phyloP scores from a whole-genome alignment of 768 basidiomycete genomes.

The Leucocoprinus birnbaumii region DNA sequence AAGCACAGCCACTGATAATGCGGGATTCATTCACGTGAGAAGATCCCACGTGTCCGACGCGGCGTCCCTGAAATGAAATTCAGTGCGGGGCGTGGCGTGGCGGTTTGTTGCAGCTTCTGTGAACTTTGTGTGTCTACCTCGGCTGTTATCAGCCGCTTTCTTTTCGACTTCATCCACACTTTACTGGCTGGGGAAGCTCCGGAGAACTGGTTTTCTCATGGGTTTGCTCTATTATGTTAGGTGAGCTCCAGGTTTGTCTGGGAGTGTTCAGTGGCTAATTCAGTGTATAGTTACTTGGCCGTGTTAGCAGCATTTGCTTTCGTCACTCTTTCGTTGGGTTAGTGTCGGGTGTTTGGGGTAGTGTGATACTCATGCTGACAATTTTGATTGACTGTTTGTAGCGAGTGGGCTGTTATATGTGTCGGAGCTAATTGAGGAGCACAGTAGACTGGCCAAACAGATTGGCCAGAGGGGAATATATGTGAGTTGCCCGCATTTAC shows the following conservation, averaged over 20 bases:
- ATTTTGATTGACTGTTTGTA: slow-evolving; percentile 26
- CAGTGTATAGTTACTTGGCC: slow-evolving; percentile 61
- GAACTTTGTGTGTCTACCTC: not conserved
- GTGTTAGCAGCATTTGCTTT: slow-evolving; percentile 79
- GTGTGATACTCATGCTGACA: not conserved
- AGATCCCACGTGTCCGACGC: slow-evolving; percentile 8
- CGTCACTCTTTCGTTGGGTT: slow-evolving; percentile 89
- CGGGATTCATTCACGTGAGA: slow-evolving; percentile 17
- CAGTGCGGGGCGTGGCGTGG: no score
- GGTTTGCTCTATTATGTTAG: slow-evolving; percentile 60
- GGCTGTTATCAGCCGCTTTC: not conserved
- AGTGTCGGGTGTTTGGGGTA: slow-evolving; percentile 21
- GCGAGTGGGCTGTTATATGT: slow-evolving; percentile 93
- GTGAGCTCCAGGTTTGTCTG: slow-evolving; percentile 28
- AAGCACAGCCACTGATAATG: slow-evolving; percentile 10
- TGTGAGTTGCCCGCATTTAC: slow-evolving; percentile 44
- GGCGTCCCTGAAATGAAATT: slow-evolving; percentile 8
- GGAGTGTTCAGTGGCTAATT: not conserved
- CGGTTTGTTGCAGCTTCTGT: no score
- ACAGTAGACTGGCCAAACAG: slow-evolving; percentile 76
- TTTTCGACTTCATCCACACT: not conserved
- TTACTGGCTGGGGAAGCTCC: not conserved
- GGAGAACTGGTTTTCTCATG: slow-evolving; percentile 31
- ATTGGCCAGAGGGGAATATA: slow-evolving; percentile 86
- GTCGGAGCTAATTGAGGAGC: slow-evolving; percentile 95